Evolutionary conservation across 192 early-diverging fungal genomes (phyloP).

Genomic region (Geosiphon pyriformis): DNA sequence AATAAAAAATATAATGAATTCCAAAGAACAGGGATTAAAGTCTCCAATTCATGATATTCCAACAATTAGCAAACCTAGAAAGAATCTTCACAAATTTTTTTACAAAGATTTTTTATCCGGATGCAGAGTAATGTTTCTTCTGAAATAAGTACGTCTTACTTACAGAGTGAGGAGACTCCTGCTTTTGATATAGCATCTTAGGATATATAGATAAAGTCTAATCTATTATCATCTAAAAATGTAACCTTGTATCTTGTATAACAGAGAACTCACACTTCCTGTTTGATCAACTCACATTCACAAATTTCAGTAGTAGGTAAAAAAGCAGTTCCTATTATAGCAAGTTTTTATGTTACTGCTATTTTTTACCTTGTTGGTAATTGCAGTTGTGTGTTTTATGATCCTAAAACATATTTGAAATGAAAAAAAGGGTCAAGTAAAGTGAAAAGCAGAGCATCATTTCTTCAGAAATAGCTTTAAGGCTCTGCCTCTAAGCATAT

Average conservation of each 20-base stretch:
- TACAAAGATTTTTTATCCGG: neutral
- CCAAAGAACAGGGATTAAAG: neutral
- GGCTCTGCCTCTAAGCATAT: no score
- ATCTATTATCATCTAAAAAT: constrained; percentile 1
- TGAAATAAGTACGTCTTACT: neutral
- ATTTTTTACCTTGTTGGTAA: neutral
- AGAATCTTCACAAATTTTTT: constrained; percentile 10
- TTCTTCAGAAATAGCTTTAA: no score
- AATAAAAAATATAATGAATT: constrained; percentile 2
- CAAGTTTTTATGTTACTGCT: constrained; percentile 3
- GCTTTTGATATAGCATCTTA: neutral
- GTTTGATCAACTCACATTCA: constrained; percentile 10
- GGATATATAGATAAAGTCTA: neutral
- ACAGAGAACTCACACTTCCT: constrained; percentile 6
- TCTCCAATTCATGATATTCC: neutral
- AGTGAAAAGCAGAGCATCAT: no score
- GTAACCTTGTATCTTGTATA: constrained; percentile 6
- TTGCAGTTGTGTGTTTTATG: neutral
- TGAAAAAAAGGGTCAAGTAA: no score
- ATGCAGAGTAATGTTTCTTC: neutral
- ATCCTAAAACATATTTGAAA: neutral
- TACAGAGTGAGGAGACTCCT: neutral
- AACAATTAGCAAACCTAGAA: neutral
- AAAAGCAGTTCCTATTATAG: constrained; percentile 1
- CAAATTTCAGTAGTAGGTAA: constrained; percentile 12